Percentiles rank a stretch among this genome's conserved stretches.
These are phyloP conservation scores for Tolypocladium paradoxum DNA, from an alignment of 2,329 filamentous ascomycete genomes.

Conservation along the genomic window DNA sequence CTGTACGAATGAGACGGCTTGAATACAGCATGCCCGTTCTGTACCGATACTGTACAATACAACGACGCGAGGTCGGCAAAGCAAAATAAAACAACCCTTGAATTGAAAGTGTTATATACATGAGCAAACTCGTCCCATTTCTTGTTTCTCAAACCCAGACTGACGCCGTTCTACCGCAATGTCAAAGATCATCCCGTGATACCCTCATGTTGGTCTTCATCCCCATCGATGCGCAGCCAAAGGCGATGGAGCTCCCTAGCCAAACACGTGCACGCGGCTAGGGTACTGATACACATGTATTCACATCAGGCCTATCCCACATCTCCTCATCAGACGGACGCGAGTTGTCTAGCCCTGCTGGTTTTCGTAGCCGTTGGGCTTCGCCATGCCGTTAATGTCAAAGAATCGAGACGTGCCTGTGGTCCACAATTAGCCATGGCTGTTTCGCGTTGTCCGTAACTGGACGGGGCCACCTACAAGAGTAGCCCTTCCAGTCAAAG, in stretches of 20 bases:
- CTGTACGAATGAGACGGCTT: background rate
- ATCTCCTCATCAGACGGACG: background rate
- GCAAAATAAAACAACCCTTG: background rate
- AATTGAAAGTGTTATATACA: conserved; percentile 10
- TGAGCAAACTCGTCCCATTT: conserved; percentile 16
- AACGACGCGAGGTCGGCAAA: background rate
- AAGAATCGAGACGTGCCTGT: conserved; percentile 66
- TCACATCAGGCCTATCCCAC: background rate
- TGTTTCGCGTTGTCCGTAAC: background rate
- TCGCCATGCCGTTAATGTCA: conserved; percentile 68
- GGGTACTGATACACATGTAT: background rate
- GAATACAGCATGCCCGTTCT: background rate
- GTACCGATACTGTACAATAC: conserved; percentile 1
- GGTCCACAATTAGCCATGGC: background rate
- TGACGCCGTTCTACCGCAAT: conserved; percentile 14
- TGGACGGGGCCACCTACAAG: conserved; percentile 53
- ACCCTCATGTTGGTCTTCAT: background rate
- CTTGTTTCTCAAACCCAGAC: conserved; percentile 6
- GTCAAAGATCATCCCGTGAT: conserved; percentile 9
- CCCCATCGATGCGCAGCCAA: background rate
- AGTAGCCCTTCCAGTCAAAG: conserved; percentile 99
- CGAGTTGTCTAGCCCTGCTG: conserved; percentile 39
- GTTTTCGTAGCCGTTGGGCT: conserved; percentile 77
- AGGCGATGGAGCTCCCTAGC: background rate
- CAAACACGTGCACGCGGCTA: background rate